Evolutionary conservation across 1,139 yeast genomes (phyloP).

Genomic region (Candida tropicalis): DNA sequence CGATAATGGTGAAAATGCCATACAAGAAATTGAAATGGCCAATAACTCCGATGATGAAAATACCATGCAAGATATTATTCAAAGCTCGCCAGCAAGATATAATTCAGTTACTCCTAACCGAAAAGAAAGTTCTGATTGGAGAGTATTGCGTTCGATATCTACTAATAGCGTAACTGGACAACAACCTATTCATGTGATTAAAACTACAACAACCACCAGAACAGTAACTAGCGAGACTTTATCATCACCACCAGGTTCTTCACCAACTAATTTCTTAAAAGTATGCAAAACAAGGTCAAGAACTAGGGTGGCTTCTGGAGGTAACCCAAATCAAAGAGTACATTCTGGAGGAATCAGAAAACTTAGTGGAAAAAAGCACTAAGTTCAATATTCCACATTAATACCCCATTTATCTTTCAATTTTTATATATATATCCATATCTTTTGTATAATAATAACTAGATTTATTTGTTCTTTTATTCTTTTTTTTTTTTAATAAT

Average conservation of each 20-base stretch:
- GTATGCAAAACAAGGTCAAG: conserved; percentile 35
- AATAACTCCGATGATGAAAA: conserved; percentile 46
- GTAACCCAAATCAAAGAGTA: conserved; percentile 22
- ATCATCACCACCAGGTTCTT: conserved; percentile 46
- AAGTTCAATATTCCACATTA: conserved; percentile 1
- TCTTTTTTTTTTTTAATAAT: neutral
- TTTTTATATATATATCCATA: neutral
- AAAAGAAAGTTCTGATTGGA: conserved; percentile 31
- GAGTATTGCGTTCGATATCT: conserved; percentile 45
- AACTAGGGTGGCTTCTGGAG: conserved; percentile 10
- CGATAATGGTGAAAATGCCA: conserved; percentile 11
- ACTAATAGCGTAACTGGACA: conserved; percentile 31
- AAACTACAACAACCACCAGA: conserved; percentile 52
- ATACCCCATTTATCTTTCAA: neutral
- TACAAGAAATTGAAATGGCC: conserved; percentile 24
- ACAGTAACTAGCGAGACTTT: conserved; percentile 50
- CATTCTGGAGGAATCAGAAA: conserved; percentile 45
- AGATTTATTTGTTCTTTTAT: neutral
- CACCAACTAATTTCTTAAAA: conserved; percentile 26
- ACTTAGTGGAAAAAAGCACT: conserved; percentile 29
- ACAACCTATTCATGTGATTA: conserved; percentile 47
- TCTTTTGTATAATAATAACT: neutral
- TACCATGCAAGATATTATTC: conserved; percentile 21
- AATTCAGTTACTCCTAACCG: conserved; percentile 16
- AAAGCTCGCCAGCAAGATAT: conserved; percentile 29